Percentiles rank a stretch among this genome's conserved stretches.
Conservation (phyloP, 1,284 basidiomycete species). For the Heterobasidion annosum region DNA sequence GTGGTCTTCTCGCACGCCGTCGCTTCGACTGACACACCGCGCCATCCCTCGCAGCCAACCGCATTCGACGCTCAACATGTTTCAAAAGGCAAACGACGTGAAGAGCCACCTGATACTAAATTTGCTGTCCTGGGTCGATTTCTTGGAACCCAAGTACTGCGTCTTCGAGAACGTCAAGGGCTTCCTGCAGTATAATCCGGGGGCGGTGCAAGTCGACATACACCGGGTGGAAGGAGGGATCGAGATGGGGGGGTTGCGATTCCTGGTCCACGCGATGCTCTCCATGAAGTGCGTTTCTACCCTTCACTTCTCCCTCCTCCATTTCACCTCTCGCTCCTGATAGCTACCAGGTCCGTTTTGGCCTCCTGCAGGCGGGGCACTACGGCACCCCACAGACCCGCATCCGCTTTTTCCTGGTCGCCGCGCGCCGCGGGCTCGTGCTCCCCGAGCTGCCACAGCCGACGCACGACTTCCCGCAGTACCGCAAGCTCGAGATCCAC, state of each 20-base stretch:
- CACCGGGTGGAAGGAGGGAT: constrained; percentile 51
- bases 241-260: constrained; percentile 58
- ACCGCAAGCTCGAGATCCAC: constrained; percentile 36
- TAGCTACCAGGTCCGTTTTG: constrained; percentile 63
- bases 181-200: constrained; percentile 49
- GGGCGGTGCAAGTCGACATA: constrained; percentile 35
- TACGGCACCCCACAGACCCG: constrained; percentile 68
- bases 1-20: constrained; percentile 6
- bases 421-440: constrained; percentile 38
- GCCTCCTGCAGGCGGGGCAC: constrained; percentile 58
- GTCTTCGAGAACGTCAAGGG: constrained; percentile 71
- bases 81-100: constrained; percentile 23
- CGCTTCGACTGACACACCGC: background rate
- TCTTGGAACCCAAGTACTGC: constrained; percentile 46
- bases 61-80: constrained; percentile 29
- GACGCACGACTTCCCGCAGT: constrained; percentile 50
- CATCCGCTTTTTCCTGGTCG: constrained; percentile 63
- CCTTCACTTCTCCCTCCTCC: background rate
- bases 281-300: constrained; percentile 45
- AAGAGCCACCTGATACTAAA: constrained; percentile 42
- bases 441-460: constrained; percentile 62
- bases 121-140: constrained; percentile 59
- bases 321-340: background rate
- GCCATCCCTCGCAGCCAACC: constrained; percentile 21
- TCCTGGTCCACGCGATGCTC: constrained; percentile 46